phyloP scores from a whole-genome alignment of 495 filamentous ascomycete species.

The Annulohypoxylon stygium region DNA sequence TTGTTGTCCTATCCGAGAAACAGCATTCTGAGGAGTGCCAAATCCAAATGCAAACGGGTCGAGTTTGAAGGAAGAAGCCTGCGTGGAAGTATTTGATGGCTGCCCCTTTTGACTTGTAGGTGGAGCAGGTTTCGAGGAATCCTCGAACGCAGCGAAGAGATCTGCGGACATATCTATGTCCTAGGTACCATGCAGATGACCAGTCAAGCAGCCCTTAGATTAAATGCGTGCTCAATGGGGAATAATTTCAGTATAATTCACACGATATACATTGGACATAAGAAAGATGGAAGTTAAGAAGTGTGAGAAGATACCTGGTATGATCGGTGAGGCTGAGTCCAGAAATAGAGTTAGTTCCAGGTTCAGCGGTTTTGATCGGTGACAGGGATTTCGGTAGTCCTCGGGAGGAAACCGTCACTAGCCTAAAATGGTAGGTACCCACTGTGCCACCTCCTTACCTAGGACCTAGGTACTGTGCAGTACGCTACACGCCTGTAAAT shows the following conservation, averaged over 20 bases:
- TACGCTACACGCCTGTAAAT: neutral
- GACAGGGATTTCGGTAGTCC: constrained; percentile 23
- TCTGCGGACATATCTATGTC: constrained; percentile 76
- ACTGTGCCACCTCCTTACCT: neutral
- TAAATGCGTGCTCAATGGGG: neutral
- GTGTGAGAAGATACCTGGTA: constrained; percentile 8
- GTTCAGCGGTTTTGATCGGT: constrained; percentile 15
- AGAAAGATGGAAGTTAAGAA: constrained; percentile 6
- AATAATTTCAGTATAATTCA: neutral
- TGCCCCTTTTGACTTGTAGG: constrained; percentile 48
- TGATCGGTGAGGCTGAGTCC: constrained; percentile 24
- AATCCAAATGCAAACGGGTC: constrained; percentile 38
- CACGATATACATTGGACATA: neutral
- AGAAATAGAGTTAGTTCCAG: neutral
- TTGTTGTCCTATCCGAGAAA: constrained; percentile 5
- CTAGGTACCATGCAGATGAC: constrained; percentile 12
- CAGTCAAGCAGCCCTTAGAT: neutral
- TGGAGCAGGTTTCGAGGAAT: constrained; percentile 47
- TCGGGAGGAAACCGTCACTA: constrained; percentile 29
- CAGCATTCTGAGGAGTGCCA: constrained; percentile 8
- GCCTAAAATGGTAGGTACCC: constrained; percentile 17
- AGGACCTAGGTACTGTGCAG: neutral
- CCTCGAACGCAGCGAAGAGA: constrained; percentile 78
- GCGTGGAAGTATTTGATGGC: constrained; percentile 20
- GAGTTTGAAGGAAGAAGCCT: constrained; percentile 25